Percentiles rank a stretch among this genome's conserved stretches.
These are phyloP conservation scores for Talaromyces sp. DNA, from an alignment of 2,329 filamentous ascomycete species.

Conservation along the genomic window DNA sequence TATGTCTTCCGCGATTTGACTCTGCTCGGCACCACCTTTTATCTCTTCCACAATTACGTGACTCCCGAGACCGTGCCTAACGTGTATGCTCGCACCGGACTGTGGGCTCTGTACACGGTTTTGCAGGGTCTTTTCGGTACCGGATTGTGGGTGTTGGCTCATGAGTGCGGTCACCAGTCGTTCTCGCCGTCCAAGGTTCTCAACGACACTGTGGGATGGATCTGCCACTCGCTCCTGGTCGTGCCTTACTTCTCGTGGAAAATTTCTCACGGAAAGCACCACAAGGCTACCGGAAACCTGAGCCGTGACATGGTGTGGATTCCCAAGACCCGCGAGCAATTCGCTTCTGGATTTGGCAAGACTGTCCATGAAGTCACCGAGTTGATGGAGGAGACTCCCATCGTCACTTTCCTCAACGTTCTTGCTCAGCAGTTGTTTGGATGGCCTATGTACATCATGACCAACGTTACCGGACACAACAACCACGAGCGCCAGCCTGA, in stretches of 20 bases:
- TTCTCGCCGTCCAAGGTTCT: conserved; percentile 88
- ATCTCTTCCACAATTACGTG: conserved; percentile 80
- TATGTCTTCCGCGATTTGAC: conserved; percentile 81
- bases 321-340: conserved; percentile 81
- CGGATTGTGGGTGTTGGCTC: conserved; percentile 90
- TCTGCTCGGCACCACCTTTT: conserved; percentile 70
- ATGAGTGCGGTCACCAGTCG: conserved; percentile 95
- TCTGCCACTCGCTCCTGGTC: conserved; percentile 79
- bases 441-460: conserved; percentile 86
- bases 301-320: conserved; percentile 99
- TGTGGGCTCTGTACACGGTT: conserved; percentile 66
- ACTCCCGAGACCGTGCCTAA: conserved; percentile 78
- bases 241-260: conserved; percentile 99
- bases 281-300: conserved; percentile 97
- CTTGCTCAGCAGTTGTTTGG: conserved; percentile 82
- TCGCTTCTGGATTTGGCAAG: conserved; percentile 67
- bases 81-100: conserved; percentile 56
- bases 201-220: conserved; percentile 89
- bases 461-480: conserved; percentile 95
- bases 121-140: conserved; percentile 90
- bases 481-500: conserved; percentile 85
- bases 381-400: conserved; percentile 89
- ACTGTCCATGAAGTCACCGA: conserved; percentile 77
- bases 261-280: conserved; percentile 97
- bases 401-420: conserved; percentile 68